Percentiles rank a stretch among this genome's conserved stretches.
phyloP scores from a whole-genome alignment of 2,329 filamentous ascomycete species.

The Sphaerulina vaccinii region DNA sequence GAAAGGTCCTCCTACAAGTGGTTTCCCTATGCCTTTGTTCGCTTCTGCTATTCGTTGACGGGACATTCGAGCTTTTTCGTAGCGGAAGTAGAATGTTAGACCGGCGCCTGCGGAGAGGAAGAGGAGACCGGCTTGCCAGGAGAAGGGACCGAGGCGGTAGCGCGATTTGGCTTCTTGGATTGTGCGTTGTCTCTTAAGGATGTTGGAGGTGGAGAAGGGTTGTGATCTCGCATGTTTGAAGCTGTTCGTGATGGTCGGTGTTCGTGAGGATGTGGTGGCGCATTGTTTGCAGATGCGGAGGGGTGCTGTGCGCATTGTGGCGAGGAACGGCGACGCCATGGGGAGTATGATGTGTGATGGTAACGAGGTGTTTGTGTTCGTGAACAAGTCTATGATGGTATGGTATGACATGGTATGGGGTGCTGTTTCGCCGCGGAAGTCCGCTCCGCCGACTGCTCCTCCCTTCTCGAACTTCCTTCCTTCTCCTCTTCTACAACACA shows the following conservation, averaged over 20 bases:
- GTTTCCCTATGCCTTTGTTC: constrained; percentile 86
- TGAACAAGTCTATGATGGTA: too few relatives aligned
- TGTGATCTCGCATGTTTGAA: constrained; percentile 24
- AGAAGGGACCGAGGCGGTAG: constrained; percentile 68
- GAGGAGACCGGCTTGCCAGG: constrained; percentile 82
- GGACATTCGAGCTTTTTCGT: constrained; percentile 88
- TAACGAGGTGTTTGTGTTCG: not conserved
- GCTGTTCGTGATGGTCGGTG: constrained; percentile 25
- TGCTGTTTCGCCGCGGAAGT: too few relatives aligned
- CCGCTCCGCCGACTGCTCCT: too few relatives aligned
- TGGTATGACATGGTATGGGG: too few relatives aligned
- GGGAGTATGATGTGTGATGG: not conserved
- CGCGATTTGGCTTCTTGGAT: constrained; percentile 47
- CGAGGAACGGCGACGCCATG: constrained; percentile 21
- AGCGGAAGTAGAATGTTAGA: constrained; percentile 86
- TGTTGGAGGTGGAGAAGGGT: constrained; percentile 29
- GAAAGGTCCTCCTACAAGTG: constrained; percentile 90
- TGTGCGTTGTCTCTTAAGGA: constrained; percentile 38
- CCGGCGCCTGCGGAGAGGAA: constrained; percentile 77
- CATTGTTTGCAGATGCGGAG: constrained; percentile 28
- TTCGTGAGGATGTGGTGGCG: constrained; percentile 20
- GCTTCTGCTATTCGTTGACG: constrained; percentile 85
- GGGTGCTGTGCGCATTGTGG: constrained; percentile 22
- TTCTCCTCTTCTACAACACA: too few relatives aligned
- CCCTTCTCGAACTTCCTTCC: too few relatives aligned